Percentiles rank a stretch among this genome's conserved stretches.
These are phyloP conservation scores for Sclerotinia sclerotiorum DNA, from an alignment of 2,329 filamentous ascomycete species.

Conservation along the genomic window DNA sequence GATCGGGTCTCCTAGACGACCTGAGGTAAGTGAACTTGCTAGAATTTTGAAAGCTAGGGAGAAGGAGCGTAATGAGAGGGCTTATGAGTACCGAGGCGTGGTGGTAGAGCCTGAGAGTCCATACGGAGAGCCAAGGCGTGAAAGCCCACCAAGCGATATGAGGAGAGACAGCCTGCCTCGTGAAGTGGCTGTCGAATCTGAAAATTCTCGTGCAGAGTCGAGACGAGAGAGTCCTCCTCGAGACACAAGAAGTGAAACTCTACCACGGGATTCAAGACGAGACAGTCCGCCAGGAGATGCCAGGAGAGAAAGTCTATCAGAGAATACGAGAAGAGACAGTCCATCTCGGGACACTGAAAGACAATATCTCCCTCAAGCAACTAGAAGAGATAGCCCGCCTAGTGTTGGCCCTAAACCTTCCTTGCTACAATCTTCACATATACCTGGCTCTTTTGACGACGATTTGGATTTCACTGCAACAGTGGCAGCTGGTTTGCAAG, in stretches of 20 bases:
- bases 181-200: not conserved
- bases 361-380: not conserved
- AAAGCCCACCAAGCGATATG: not conserved
- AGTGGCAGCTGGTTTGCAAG: conserved; percentile 65
- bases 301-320: conserved; percentile 8
- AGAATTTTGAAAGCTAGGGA: conserved; percentile 14
- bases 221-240: conserved; percentile 9
- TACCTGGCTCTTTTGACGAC: conserved; percentile 65
- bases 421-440: conserved; percentile 45
- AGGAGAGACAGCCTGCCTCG: not conserved
- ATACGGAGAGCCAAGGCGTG: conserved; percentile 28
- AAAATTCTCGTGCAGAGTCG: not conserved
- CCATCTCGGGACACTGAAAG: not conserved
- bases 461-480: conserved; percentile 70
- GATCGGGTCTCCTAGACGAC: conserved; percentile 30
- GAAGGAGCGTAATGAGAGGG: conserved; percentile 25
- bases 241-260: not conserved
- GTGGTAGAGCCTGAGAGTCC: conserved; percentile 33
- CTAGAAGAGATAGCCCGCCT: conserved; percentile 45
- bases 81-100: conserved; percentile 37
- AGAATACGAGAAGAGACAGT: conserved; percentile 12
- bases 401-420: conserved; percentile 57
- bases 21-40: conserved; percentile 17
- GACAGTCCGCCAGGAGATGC: not conserved
- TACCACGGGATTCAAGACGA: conserved; percentile 6